These are phyloP conservation scores for Pseudozyma sp. DNA, from an alignment of 1,284 basidiomycete genomes.

Conservation along the genomic window DNA sequence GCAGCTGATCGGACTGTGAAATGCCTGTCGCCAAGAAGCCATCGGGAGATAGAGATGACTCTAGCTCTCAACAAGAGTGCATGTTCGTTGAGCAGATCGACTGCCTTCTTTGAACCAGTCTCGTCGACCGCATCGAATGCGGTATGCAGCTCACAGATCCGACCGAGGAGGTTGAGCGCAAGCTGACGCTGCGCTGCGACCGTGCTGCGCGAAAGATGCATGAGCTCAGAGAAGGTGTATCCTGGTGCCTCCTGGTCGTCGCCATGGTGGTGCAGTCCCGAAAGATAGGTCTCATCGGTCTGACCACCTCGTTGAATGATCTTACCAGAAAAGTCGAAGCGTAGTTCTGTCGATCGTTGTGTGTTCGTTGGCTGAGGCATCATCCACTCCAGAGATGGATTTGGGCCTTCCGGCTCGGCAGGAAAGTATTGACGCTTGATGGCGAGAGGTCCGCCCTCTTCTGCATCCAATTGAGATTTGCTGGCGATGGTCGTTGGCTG, in stretches of 20 bases:
- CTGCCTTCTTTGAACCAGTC: background rate
- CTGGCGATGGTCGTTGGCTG: conserved; percentile 46
- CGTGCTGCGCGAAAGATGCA: conserved; percentile 82
- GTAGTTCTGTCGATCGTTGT: conserved; percentile 21
- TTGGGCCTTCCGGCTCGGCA: conserved; percentile 69
- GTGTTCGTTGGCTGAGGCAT: conserved; percentile 17
- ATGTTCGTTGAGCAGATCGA: conserved; percentile 20
- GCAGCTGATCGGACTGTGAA: conserved; percentile 57
- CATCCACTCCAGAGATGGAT: conserved; percentile 60
- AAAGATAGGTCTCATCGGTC: conserved; percentile 51
- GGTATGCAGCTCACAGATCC: conserved; percentile 70
- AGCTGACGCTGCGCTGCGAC: conserved; percentile 84
- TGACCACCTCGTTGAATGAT: conserved; percentile 20
- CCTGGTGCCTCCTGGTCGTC: conserved; percentile 82
- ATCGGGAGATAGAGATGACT: conserved; percentile 48
- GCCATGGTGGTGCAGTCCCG: conserved; percentile 86
- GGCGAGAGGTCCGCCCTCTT: conserved; percentile 82
- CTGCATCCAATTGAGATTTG: conserved; percentile 68
- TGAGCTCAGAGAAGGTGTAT: conserved; percentile 88
- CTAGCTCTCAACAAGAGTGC: conserved; percentile 27
- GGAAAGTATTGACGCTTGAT: conserved; percentile 89
- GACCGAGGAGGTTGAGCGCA: conserved; percentile 81
- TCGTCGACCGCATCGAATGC: conserved; percentile 1
- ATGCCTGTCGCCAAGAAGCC: conserved; percentile 56
- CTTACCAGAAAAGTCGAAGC: conserved; percentile 61